Evolutionary conservation across 352 stramenopile genomes (phyloP).

Genomic region (Pythium vanterpoolii): DNA sequence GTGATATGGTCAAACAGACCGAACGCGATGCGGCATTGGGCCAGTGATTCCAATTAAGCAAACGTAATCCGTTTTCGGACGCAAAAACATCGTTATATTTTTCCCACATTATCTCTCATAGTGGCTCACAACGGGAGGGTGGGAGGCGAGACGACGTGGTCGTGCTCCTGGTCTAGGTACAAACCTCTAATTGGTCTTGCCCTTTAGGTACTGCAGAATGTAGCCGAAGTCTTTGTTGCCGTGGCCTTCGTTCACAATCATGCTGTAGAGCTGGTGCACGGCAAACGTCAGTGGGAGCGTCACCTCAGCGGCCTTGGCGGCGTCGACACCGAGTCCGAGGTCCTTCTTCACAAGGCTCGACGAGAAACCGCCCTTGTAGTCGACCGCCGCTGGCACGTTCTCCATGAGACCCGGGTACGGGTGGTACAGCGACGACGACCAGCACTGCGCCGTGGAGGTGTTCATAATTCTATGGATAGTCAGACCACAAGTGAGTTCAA

Average conservation of each 20-base stretch:
- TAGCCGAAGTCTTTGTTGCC: conserved; percentile 88
- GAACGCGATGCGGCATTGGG: conserved; percentile 70
- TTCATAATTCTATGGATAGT: conserved; percentile 91
- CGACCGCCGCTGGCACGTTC: conserved; percentile 83
- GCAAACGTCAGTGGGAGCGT: conserved; percentile 72
- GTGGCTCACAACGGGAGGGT: not conserved
- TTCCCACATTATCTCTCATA: too few species aligned
- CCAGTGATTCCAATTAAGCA: conserved; percentile 41
- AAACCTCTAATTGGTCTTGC: conserved; percentile 42
- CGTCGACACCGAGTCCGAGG: conserved; percentile 92
- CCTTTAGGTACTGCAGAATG: conserved; percentile 82
- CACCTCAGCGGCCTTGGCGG: conserved; percentile 79
- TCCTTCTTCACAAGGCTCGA: conserved; percentile 96
- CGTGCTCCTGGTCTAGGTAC: too few species aligned
- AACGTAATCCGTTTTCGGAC: too few species aligned
- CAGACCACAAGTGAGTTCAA: not conserved
- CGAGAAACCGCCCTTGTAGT: conserved; percentile 91
- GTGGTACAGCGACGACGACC: conserved; percentile 93
- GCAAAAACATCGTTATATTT: conserved; percentile 13
- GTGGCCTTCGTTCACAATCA: conserved; percentile 69
- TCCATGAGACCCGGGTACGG: conserved; percentile 92
- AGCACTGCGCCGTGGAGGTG: conserved; percentile 95
- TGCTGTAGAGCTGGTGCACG: conserved; percentile 81
- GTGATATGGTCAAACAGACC: conserved; percentile 85
- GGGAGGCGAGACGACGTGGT: too few species aligned